Evolutionary conservation across 331 rosid species (phyloP).

Genomic region (Cydonia oblonga): DNA sequence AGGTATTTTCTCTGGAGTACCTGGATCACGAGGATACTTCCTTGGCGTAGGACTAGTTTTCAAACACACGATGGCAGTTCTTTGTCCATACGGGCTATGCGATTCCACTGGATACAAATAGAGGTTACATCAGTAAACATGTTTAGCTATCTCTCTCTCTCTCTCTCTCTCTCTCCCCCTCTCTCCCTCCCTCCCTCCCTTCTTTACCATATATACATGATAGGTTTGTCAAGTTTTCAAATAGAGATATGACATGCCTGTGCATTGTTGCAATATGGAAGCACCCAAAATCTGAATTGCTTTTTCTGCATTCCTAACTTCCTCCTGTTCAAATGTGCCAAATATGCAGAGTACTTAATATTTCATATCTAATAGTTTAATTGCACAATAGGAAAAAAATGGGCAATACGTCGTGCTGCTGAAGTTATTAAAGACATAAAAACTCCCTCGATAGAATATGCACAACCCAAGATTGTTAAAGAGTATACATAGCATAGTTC

Average conservation of each 20-base stretch:
- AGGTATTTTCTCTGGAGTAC: conserved; percentile 51
- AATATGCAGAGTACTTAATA: conserved; percentile 4
- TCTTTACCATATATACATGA: not conserved
- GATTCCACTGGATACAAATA: conserved; percentile 52
- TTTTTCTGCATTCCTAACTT: conserved; percentile 66
- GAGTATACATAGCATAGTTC: not conserved
- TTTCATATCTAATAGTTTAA: conserved; percentile 7
- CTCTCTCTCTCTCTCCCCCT: not conserved
- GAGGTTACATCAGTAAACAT: conserved; percentile 4
- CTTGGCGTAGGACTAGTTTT: conserved; percentile 40
- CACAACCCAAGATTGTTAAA: not conserved
- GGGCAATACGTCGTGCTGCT: not conserved
- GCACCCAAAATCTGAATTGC: conserved; percentile 80
- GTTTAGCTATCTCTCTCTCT: not conserved
- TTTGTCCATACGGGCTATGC: conserved; percentile 65
- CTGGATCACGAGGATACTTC: no score
- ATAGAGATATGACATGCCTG: conserved; percentile 36
- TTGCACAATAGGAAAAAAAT: not conserved
- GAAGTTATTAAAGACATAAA: not conserved
- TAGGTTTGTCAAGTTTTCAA: not conserved
- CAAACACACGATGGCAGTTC: conserved; percentile 62
- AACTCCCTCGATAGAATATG: not conserved
- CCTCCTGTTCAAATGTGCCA: conserved; percentile 39
- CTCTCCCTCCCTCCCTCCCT: no score
- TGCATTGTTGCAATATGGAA: conserved; percentile 46